Percentiles rank a stretch among this genome's conserved stretches.
Evolutionary conservation across 345 rosid species (phyloP).

Genomic region (Psidium friedrichsthalianum): DNA sequence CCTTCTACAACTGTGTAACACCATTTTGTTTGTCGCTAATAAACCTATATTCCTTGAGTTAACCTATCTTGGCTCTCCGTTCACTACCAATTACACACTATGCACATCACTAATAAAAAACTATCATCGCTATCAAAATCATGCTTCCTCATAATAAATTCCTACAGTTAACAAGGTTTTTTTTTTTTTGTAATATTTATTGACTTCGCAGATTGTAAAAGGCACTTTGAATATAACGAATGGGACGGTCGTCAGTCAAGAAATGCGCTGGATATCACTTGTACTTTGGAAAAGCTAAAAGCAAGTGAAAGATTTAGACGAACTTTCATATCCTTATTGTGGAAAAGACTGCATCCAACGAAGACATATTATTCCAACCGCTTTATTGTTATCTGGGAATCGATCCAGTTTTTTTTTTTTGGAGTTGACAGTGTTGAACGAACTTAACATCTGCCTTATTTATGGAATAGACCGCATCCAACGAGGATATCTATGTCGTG

Average conservation of each 20-base stretch:
- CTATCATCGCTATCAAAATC: too few species aligned
- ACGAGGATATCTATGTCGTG: not conserved
- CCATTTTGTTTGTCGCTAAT: not conserved
- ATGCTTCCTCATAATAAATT: too few species aligned
- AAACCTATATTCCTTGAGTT: too few species aligned
- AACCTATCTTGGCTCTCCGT: not conserved
- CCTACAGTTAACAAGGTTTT: not conserved
- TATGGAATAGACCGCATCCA: not conserved
- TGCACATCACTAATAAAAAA: too few species aligned
- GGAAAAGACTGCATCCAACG: not conserved
- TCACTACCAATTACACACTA: too few species aligned
- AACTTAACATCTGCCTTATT: not conserved
- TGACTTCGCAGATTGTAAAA: not conserved
- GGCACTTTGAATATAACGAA: not conserved
- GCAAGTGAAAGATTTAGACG: not conserved
- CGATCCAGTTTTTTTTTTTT: not conserved
- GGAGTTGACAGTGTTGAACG: not conserved
- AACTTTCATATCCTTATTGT: not conserved
- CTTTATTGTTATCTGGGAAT: not conserved
- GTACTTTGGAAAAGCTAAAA: not conserved
- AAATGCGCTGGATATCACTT: not conserved
- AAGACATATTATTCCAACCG: not conserved
- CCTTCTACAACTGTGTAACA: not conserved
- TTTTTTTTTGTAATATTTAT: not conserved
- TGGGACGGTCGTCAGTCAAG: not conserved